Evolutionary conservation across 352 stramenopile genomes (phyloP), one percentile per base, ranked within the genome.

Genomic region (Pythium grandisporangium): DNA sequence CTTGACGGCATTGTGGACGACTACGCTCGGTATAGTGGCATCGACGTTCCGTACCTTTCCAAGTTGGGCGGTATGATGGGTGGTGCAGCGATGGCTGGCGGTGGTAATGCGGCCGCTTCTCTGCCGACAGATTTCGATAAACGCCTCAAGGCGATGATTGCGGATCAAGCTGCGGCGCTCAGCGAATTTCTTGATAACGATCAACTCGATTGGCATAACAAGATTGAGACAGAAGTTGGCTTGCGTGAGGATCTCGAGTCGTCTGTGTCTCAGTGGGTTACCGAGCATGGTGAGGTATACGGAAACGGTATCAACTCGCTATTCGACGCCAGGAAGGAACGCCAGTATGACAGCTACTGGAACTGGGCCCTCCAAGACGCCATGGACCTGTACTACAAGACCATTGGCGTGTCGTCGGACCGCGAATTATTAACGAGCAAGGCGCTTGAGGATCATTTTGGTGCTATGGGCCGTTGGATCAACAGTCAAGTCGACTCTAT

Each of bases 1-100:
- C 52, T 95, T 14, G 72, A 93, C 49, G 66, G 48, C 16, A 70
- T 90, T 11, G 66, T 77, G 2, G 76, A 89, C 32, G 75, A 86
- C 51, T 93, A 91, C 55, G 75, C 63, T 16, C 58, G 60, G 45
- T 61, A 66, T 14, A 51, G 51, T 34, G 58, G 57, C 16, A 50
- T 79, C 16, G 58, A 60, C n/a, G 68, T 79, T 47, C 63, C 63
- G 16, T 61, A 63, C 33, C 26, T 54, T 26, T 63, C 53, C 17
- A 56, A 58, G 41, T 40, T 61, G 34, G 58, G 46, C 27, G 55
- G 50, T 39, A 51, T 21, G 14, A 48, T 40, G 3, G 57, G 48
- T 8, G 46, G 37, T n/a, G 52, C 24, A 24, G 45, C 22, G 7
- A 48, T 61, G 40, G 33, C 39, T 12, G 8, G 23, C 2, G 27